Base-by-base conservation (phyloP, 257 asterid species). In the Paulownia fortunei region DNA sequence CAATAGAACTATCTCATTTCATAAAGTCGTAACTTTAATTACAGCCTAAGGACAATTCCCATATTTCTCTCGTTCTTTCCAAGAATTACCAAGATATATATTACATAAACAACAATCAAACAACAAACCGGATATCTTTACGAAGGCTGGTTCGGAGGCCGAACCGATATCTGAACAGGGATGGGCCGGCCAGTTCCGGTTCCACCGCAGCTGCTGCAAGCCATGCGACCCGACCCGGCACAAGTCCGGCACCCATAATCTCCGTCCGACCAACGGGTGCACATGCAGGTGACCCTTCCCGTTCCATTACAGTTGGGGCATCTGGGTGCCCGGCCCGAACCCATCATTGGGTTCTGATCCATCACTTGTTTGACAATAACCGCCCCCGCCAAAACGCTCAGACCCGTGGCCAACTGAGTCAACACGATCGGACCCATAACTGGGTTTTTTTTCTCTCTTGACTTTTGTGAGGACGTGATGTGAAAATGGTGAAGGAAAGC, bases 211-310 rank as follows among this genome's bases (percentile, higher is more conserved):
- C 91, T 90, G 70, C 78, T 86, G 84, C 99, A 95, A 18, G 85
- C 92, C 93, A 86, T 91, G 1, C 98, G 96, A 68, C 99, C 98
- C 34, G 98, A 93, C 42, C 99, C 97, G 69, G 97, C 80, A 72
- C 99, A 95, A 0, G 97, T 82, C 88, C 97, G 88, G 81, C 99
- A 95, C 0, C 99, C 99, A n/a, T 19, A 71, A 64, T 95, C 98
- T 0, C 97, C 96, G 72, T 95, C 99, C 51, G 97, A 90, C 99
- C 99, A 95, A 11, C 99, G 97, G 21, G 94, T 81, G 42, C 99
- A 95, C 71, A 91, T 61, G 63, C 99, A 95, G 23, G 91, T 54
- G 75, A 91, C 97, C 75, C 96, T 89, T 6, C 99, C 99, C 64
- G 97, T 82, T 0, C 99, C 99, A 79, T 95, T 95, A 69, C 99